Conservation (phyloP, 257 asterid genomes). For the Gentiana straminea region DNA sequence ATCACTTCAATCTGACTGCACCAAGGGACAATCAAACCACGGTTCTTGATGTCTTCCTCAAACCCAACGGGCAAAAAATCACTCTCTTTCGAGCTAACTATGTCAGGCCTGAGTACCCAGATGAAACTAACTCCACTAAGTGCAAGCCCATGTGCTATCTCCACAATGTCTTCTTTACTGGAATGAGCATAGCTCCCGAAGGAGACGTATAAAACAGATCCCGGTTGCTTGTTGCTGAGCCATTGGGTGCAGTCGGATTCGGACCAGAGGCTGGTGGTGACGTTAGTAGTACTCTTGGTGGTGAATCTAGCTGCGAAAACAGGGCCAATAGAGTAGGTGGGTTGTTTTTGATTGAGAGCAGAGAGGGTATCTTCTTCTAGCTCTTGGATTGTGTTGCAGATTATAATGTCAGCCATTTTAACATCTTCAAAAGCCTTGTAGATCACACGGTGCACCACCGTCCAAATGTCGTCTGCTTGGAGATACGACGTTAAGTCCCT, state of each 20-base stretch:
- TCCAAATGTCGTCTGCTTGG: slow-evolving; percentile 34
- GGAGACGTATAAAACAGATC: slow-evolving; percentile 59
- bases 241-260: slow-evolving; percentile 65
- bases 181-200: slow-evolving; percentile 71
- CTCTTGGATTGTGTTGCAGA: slow-evolving; percentile 63
- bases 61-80: slow-evolving; percentile 35
- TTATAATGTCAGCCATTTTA: slow-evolving; percentile 41
- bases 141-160: slow-evolving; percentile 54
- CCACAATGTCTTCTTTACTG: slow-evolving; percentile 41
- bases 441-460: slow-evolving; percentile 51
- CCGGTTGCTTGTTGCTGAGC: slow-evolving; percentile 42
- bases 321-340: slow-evolving; percentile 55
- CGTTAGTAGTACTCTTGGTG: slow-evolving; percentile 14
- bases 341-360: slow-evolving; percentile 36
- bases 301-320: slow-evolving; percentile 35
- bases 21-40: slow-evolving; percentile 56
- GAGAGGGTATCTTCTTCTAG: slow-evolving; percentile 42
- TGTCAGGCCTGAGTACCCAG: slow-evolving; percentile 68
- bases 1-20: slow-evolving; percentile 51
- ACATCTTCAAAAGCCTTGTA: slow-evolving; percentile 55
- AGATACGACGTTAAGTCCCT: slow-evolving; percentile 57
- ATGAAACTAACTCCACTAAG: slow-evolving; percentile 39
- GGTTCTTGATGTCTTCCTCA: slow-evolving; percentile 19
- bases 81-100: slow-evolving; percentile 38
- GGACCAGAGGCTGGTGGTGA: slow-evolving; percentile 58